Conservation (phyloP, 257 asterid species). For the Catharanthus roseus region DNA sequence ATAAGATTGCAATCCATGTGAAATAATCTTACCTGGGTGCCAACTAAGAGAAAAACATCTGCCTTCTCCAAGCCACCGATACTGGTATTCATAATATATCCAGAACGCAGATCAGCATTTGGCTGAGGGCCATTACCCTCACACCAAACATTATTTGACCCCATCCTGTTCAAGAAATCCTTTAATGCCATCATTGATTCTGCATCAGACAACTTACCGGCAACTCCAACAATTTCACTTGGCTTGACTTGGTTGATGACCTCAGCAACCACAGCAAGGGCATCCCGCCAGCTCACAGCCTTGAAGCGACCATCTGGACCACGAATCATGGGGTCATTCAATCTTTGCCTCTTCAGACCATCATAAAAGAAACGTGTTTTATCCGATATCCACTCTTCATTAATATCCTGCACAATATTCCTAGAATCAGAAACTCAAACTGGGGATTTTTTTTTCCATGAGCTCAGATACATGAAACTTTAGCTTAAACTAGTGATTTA, state of each 20-base stretch:
- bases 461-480: too few relatives aligned
- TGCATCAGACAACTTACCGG: constrained; percentile 95
- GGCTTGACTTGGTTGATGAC: constrained; percentile 74
- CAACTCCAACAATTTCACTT: constrained; percentile 85
- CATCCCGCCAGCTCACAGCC: constrained; percentile 94
- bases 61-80: constrained; percentile 94
- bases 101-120: constrained; percentile 92
- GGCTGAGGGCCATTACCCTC: constrained; percentile 87
- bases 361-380: constrained; percentile 96
- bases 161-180: constrained; percentile 84
- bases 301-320: constrained; percentile 95
- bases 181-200: constrained; percentile 95
- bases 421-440: constrained; percentile 11
- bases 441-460: too few relatives aligned
- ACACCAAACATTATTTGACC: constrained; percentile 88
- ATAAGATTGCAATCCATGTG: background rate
- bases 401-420: constrained; percentile 61
- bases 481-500: constrained; percentile 2
- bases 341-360: constrained; percentile 97
- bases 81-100: constrained; percentile 88
- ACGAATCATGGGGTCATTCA: constrained; percentile 96
- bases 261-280: constrained; percentile 79
- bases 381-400: constrained; percentile 99
- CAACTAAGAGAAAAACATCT: constrained; percentile 89
- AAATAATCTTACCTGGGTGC: constrained; percentile 70